phyloP scores from a whole-genome alignment of 2,329 filamentous ascomycete genomes.

The Cladosporium sp. region DNA sequence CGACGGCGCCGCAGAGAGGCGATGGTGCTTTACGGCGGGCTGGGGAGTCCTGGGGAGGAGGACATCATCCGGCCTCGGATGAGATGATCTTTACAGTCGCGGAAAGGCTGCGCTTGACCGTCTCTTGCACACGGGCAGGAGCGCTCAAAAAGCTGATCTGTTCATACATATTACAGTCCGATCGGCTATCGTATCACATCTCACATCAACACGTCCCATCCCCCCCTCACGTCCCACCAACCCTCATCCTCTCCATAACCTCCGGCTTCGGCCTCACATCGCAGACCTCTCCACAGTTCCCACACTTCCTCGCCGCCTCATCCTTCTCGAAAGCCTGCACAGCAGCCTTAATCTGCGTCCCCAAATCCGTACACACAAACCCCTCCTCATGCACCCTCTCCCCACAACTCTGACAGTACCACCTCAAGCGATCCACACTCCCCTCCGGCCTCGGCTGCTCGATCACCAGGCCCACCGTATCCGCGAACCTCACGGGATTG shows the following conservation, averaged over 20 bases:
- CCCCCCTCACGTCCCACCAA: conserved; percentile 2
- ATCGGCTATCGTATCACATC: neutral
- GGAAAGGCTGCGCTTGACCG: neutral
- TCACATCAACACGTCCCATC: neutral
- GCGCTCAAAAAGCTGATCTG: too few relatives aligned
- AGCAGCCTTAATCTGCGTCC: conserved; percentile 88
- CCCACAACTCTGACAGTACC: conserved; percentile 75
- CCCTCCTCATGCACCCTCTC: conserved; percentile 74
- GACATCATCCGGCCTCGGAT: neutral
- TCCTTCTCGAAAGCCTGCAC: conserved; percentile 74
- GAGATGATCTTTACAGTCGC: neutral
- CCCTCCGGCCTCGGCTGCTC: conserved; percentile 72
- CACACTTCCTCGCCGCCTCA: conserved; percentile 66
- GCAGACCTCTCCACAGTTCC: conserved; percentile 68
- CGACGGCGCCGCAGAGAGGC: conserved; percentile 70
- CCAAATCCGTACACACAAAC: conserved; percentile 85
- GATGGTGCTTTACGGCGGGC: conserved; percentile 54
- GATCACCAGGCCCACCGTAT: conserved; percentile 90
- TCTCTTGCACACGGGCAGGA: too few relatives aligned
- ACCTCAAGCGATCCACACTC: conserved; percentile 72
- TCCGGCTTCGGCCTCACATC: conserved; percentile 55
- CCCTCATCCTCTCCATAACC: conserved; percentile 31
- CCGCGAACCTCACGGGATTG: conserved; percentile 85
- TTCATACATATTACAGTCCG: too few relatives aligned
- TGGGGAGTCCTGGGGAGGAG: neutral